phyloP scores from a whole-genome alignment of 768 basidiomycete species.

The Tylopilus vinaceipallidus region DNA sequence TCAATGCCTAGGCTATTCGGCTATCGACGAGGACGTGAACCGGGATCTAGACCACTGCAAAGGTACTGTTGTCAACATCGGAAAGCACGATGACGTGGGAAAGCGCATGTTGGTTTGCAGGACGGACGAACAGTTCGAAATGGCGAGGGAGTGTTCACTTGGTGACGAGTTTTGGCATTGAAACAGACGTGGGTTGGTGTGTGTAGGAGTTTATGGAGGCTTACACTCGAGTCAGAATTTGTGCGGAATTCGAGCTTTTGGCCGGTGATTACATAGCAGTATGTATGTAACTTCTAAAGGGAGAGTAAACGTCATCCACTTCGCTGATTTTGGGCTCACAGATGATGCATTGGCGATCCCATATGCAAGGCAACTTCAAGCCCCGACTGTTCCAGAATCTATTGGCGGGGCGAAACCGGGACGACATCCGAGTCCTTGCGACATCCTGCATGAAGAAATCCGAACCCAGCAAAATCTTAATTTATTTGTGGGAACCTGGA shows the following conservation, averaged over 20 bases:
- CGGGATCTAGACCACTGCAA: conserved; percentile 32
- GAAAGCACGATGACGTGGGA: conserved; percentile 20
- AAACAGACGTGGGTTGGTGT: not conserved
- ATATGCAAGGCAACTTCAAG: too few species aligned
- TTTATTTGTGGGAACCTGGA: not conserved
- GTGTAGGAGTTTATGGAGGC: not conserved
- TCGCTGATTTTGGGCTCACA: too few species aligned
- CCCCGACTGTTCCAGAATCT: not conserved
- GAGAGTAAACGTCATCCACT: too few species aligned
- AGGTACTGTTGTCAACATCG: conserved; percentile 49
- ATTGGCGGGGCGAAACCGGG: too few species aligned
- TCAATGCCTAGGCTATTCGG: conserved; percentile 58
- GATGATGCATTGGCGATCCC: too few species aligned
- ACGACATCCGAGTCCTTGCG: too few species aligned
- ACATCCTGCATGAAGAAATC: too few species aligned
- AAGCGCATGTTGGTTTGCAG: conserved; percentile 55
- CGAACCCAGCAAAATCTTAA: too few species aligned
- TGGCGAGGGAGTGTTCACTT: conserved; percentile 41
- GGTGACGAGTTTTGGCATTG: conserved; percentile 16
- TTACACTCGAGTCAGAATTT: too few species aligned
- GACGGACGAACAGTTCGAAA: conserved; percentile 64
- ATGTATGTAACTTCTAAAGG: too few species aligned
- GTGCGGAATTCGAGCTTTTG: too few species aligned
- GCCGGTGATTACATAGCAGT: too few species aligned
- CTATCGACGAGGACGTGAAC: conserved; percentile 50